phyloP scores from a whole-genome alignment of 192 early-diverging fungal genomes.

The Coemansia sp. region DNA sequence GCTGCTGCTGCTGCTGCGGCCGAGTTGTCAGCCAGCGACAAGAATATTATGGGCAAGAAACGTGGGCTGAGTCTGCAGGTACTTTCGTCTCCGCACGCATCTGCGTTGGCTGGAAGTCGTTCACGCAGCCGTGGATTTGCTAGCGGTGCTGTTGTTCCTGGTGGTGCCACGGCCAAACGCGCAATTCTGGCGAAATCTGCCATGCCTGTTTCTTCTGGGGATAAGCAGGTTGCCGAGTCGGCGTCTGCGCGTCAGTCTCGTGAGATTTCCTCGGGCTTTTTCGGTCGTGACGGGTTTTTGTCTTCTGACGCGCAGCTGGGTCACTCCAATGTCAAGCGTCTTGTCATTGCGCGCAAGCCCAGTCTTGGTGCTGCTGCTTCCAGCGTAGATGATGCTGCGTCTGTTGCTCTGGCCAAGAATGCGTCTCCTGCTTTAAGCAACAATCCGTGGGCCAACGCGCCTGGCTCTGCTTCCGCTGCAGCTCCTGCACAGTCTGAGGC shows the following conservation, averaged over 20 bases:
- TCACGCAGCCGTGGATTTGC: slow-evolving; percentile 77
- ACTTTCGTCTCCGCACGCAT: slow-evolving; percentile 71
- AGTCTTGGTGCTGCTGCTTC: slow-evolving; percentile 13
- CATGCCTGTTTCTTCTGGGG: slow-evolving; percentile 37
- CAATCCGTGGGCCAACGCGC: slow-evolving; percentile 19
- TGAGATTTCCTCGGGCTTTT: slow-evolving; percentile 12
- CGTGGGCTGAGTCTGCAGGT: slow-evolving; percentile 69
- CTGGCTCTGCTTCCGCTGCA: background rate
- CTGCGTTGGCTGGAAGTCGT: slow-evolving; percentile 54
- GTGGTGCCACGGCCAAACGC: slow-evolving; percentile 24
- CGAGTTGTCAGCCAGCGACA: slow-evolving; percentile 33
- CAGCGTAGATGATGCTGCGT: background rate
- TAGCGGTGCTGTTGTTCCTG: slow-evolving; percentile 26
- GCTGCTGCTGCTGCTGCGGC: slow-evolving; percentile 12
- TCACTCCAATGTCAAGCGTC: slow-evolving; percentile 69
- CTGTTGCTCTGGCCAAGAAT: slow-evolving; percentile 9
- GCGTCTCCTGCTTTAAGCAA: slow-evolving; percentile 20
- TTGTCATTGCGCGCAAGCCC: slow-evolving; percentile 60
- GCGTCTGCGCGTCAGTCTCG: background rate
- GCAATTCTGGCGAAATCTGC: slow-evolving; percentile 12
- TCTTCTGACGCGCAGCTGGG: slow-evolving; percentile 69
- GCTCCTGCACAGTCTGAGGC: no score
- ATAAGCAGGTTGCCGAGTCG: background rate
- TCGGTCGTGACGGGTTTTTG: slow-evolving; percentile 58
- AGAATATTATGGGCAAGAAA: slow-evolving; percentile 60